Evolutionary conservation across 345 rosid species (phyloP), one percentile per base, ranked within the genome.

Genomic region (Hibiscus trionum): DNA sequence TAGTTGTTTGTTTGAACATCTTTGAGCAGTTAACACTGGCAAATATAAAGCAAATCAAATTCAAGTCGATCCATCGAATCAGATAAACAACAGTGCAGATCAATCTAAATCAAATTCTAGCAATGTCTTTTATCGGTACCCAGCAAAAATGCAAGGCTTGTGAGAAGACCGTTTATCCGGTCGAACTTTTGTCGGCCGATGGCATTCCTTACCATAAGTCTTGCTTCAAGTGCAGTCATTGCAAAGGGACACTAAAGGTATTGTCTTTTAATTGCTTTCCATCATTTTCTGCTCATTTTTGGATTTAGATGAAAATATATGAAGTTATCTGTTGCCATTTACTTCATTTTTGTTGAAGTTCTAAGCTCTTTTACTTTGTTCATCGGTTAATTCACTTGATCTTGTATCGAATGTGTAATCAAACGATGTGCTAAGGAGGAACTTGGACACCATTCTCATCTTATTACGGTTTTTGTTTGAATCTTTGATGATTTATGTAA

Each of bases 141-240:
- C 97, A 88, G 77, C 88, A 91, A 85, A 96, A 93, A 84, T 96
- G 99, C 85, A 93, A 85, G 85, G 93, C 91, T 33, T 96, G 99
- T 60, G 94, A 86, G 78, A 96, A 91, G 93, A 96, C 99, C 4
- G 99, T 96, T 66, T 96, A 96, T 75, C 94, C 97, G 1, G 87
- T 96, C 72, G 99, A 96, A 75, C 91, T 89, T 73, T 79, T 93
- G 39, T 91, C 97, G 12, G 97, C 98, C 0, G 98, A 96, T 78
- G 99, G 99, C 52, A 82, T 91, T 62, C 76, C 89, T 31, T 96
- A 86, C 77, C 99, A 96, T 62, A 96, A 91, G 78, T 81, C 96
- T 77, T 96, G 98, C 87, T 96, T 96, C 85, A 96, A 86, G 67
- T 96, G 98, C 81, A 84, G 86, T 75, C 98, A 96, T 68, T 96